These are phyloP conservation scores for Pestalotiopsis sp. DNA, from an alignment of 2,329 filamentous ascomycete species.

Conservation along the genomic window DNA sequence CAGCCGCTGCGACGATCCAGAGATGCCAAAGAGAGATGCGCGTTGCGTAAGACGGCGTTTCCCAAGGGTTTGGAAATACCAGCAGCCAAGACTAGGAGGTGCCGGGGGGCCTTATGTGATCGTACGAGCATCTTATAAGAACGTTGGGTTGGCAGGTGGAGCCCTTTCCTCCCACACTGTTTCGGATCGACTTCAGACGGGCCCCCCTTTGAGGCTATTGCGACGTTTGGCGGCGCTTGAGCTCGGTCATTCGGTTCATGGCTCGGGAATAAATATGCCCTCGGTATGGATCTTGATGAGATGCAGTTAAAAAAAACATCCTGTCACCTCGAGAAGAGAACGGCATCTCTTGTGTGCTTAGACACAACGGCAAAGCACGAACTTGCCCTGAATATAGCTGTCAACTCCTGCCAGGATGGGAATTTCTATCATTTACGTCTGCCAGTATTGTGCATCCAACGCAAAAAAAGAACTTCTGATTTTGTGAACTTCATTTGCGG, in stretches of 20 bases:
- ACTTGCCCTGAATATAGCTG: too few species aligned
- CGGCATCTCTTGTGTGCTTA: too few species aligned
- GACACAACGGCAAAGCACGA: too few species aligned
- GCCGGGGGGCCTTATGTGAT: not conserved
- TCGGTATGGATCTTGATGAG: too few species aligned
- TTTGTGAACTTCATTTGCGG: too few species aligned
- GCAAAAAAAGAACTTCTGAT: too few species aligned
- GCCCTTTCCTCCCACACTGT: conserved; percentile 13
- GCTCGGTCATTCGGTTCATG: not conserved
- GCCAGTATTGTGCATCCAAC: too few species aligned
- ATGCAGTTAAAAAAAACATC: too few species aligned
- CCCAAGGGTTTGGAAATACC: not conserved
- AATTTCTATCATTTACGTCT: too few species aligned
- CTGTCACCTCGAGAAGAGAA: too few species aligned
- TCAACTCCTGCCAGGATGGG: too few species aligned
- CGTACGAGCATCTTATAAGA: not conserved
- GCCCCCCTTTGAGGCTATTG: conserved; percentile 16
- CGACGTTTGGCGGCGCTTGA: not conserved
- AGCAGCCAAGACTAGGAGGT: not conserved
- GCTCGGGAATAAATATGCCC: not conserved
- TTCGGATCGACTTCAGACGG: conserved; percentile 25
- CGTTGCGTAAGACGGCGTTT: conserved; percentile 10
- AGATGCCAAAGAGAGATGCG: too few species aligned
- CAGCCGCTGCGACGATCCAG: conserved; percentile 8
- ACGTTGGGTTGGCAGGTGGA: conserved; percentile 18